Conservation (phyloP, 1,284 basidiomycete genomes). For the Wolfiporia cocos region DNA sequence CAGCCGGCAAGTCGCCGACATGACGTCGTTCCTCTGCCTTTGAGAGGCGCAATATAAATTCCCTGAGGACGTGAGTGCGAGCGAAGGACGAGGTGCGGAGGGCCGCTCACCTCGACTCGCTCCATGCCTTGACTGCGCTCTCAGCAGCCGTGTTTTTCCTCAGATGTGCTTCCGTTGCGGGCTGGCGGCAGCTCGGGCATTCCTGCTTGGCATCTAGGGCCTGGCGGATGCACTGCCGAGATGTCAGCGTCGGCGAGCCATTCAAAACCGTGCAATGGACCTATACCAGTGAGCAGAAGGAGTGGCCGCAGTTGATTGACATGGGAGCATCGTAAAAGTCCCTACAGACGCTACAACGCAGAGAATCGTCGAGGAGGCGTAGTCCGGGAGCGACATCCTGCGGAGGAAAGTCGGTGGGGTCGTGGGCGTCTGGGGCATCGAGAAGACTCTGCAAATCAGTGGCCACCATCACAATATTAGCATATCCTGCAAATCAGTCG, state of each 20-base stretch:
- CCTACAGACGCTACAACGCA: conserved; percentile 67
- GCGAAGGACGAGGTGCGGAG: not conserved
- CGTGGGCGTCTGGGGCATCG: conserved; percentile 20
- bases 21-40: conserved; percentile 4
- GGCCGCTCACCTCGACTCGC: conserved; percentile 48
- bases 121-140: conserved; percentile 57
- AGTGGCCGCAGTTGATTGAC: conserved; percentile 64
- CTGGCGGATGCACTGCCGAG: conserved; percentile 53
- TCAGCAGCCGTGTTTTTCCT: conserved; percentile 55
- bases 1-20: not conserved
- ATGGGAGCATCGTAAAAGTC: conserved; percentile 69
- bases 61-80: not conserved
- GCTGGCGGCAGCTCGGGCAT: conserved; percentile 61
- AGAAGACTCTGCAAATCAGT: not conserved
- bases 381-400: conserved; percentile 39
- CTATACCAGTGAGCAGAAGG: conserved; percentile 66
- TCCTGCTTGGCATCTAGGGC: conserved; percentile 49
- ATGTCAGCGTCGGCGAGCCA: not conserved
- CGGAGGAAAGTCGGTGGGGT: conserved; percentile 63
- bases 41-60: conserved; percentile 14
- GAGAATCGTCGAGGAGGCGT: conserved; percentile 51
- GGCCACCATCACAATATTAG: no score
- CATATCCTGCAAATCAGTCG: no score
- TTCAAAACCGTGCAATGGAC: not conserved
- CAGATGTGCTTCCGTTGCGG: conserved; percentile 50